Evolutionary conservation across 495 filamentous ascomycete genomes (phyloP), one percentile per base, ranked within the genome.

Genomic region (Aspergillus diversus): DNA sequence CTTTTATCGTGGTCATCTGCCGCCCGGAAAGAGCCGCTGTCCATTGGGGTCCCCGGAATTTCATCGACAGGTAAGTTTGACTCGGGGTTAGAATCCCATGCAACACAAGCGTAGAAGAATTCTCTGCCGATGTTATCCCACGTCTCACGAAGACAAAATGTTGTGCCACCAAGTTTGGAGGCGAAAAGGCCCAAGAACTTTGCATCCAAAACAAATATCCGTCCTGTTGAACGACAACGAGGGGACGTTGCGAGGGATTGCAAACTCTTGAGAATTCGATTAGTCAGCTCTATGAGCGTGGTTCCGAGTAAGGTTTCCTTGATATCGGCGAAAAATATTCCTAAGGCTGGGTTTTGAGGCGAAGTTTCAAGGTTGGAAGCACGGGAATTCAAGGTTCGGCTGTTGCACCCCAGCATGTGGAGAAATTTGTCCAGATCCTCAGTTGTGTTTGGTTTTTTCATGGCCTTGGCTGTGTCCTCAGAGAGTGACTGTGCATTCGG

Each of bases 91-190:
- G 27, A 32, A 35, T 61, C 33, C 77, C 78, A 80, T 1, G 43
- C 64, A 21, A 80, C 51, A 61, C 69, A 75, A 7, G 74, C 76
- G 57, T 74, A 78, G 60, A 73, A 80, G 48, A 72, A 72, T 15
- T 66, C 61, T n/a, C 16, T 49, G 12, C 71, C 67, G 35, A 77
- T 64, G 16, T 65, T 55, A 7, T 63, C 48, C 79, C 79, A 80
- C 5, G 73, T 76, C 6, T 66, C 47, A 1, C 57, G 66, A 5
- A 79, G 56, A 35, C 70, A 73, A 31, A 73, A 76, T 5, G 60
- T 63, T 2, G 46, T 5, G 65, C 73, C 66, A 0, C 61, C 67
- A 27, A 65, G 54, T 4, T 60, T 48, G 3, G 27, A 16, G 34
- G 57, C 34, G 17, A 59, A 55, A n/a, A 66, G 60, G 15, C 56